Conservation (phyloP, 2,329 filamentous ascomycete species). For the Cytospora schulzeri region DNA sequence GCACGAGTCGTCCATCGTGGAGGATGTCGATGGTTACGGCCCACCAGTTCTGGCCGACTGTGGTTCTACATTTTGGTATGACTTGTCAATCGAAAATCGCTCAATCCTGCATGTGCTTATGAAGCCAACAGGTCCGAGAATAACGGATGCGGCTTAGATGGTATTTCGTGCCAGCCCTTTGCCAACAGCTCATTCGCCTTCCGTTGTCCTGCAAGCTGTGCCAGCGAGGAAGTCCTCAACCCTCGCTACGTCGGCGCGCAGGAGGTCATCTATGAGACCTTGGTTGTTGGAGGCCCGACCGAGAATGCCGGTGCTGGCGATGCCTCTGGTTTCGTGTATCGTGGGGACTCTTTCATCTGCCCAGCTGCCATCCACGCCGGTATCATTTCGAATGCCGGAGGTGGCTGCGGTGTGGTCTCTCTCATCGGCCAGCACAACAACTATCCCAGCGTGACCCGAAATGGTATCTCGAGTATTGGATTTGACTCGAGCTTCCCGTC, state of each 20-base stretch:
- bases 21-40: slow-evolving; percentile 21
- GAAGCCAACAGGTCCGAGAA: slow-evolving; percentile 15
- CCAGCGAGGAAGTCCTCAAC: slow-evolving; percentile 24
- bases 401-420: slow-evolving; percentile 24
- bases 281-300: slow-evolving; percentile 24
- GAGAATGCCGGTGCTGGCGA: not conserved
- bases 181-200: slow-evolving; percentile 25
- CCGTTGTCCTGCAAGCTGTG: slow-evolving; percentile 24
- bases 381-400: slow-evolving; percentile 16
- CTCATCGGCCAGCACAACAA: slow-evolving; percentile 22
- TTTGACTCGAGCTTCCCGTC: slow-evolving; percentile 74
- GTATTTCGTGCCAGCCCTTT: slow-evolving; percentile 22
- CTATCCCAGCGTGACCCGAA: slow-evolving; percentile 44
- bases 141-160: slow-evolving; percentile 23
- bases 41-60: slow-evolving; percentile 15
- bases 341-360: slow-evolving; percentile 26
- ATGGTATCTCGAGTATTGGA: slow-evolving; percentile 63
- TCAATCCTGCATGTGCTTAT: slow-evolving; percentile 8
- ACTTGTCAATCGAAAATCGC: not conserved
- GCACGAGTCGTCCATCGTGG: slow-evolving; percentile 20
- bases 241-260: slow-evolving; percentile 21
- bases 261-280: slow-evolving; percentile 24
- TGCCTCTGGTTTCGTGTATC: slow-evolving; percentile 16
- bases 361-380: slow-evolving; percentile 26
- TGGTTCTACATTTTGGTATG: slow-evolving; percentile 23